Evolutionary conservation across 441 rosid species (phyloP), one percentile per base, ranked within the genome.

Genomic region (Populus trichocarpa): DNA sequence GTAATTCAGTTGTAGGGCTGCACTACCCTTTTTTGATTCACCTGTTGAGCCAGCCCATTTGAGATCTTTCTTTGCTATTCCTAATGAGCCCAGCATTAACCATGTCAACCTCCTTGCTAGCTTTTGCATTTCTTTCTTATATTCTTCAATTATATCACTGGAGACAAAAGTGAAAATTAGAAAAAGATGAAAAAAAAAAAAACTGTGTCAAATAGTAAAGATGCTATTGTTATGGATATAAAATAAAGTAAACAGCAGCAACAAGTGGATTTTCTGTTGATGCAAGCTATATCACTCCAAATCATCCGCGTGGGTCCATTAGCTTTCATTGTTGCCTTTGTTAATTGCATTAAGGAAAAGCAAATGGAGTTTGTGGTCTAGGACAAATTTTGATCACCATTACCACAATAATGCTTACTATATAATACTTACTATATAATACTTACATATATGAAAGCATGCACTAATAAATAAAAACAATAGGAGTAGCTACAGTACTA

Each of bases 1-100:
- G 81, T 87, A 79, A 72, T 93, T 95, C 77, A 95, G 69, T 71
- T 93, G 99, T 23, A 90, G 53, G 16, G 91, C 98, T 8, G 90
- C 86, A 14, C 77, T 82, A 20, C 88, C 78, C 32, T 79, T 94
- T 40, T 75, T 25, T 67, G 87, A 87, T 22, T 90, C 86, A 4
- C 79, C 79, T 26, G 74, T 80, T 3, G 87, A 87, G 25, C 90
- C 89, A 81, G 89, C 91, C 99, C 98, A 95, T 64, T 83, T 78
- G 18, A 92, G 36, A 70, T 92, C 94, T 65, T 84, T 84, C 50
- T 65, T 73, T 2, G 86, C 69, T 61, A 95, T 88, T 75, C 90
- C 96, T 4, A 95, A 73, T 35, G 98, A 90, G 16, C 89, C 90
- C 69, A 95, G 76, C 84, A 89, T 82, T 46, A 90, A 72, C 89